Percentiles rank a stretch among this genome's conserved stretches.
Evolutionary conservation across 2,329 filamentous ascomycete genomes (phyloP).

Genomic region (Scolecobasidium constrictum): DNA sequence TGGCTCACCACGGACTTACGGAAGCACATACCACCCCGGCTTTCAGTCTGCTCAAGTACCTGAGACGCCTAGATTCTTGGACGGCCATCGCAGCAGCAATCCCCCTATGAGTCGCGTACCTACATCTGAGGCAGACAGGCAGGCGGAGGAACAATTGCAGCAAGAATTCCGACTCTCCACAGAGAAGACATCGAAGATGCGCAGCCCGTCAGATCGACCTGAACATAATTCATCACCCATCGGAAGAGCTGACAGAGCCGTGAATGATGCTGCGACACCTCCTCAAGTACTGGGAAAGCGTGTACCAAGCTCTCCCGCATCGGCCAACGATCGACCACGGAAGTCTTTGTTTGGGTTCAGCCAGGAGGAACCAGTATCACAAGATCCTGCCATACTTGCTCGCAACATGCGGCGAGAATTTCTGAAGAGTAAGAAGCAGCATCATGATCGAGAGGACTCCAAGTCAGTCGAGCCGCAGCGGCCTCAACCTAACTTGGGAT

Average conservation of each 20-base stretch:
- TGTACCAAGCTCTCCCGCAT: background rate
- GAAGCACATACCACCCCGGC: background rate
- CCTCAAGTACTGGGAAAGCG: background rate
- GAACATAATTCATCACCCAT: background rate
- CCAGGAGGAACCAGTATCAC: constrained; percentile 4
- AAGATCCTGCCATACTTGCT: constrained; percentile 5
- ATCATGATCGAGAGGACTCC: background rate
- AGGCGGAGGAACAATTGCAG: background rate
- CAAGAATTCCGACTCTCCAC: background rate
- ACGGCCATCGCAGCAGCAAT: background rate
- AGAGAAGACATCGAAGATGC: background rate
- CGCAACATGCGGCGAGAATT: background rate
- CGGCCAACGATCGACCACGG: background rate
- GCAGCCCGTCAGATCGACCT: background rate
- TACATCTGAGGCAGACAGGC: background rate
- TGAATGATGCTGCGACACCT: background rate
- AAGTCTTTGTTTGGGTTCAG: constrained; percentile 6
- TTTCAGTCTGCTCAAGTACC: background rate
- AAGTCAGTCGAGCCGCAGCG: background rate
- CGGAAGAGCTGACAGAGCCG: background rate
- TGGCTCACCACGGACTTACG: background rate
- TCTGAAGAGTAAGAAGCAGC: background rate
- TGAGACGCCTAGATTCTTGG: background rate
- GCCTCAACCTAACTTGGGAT: background rate
- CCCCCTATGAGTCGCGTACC: background rate